Evolutionary conservation across 2,329 filamentous ascomycete species (phyloP), one percentile per base, ranked within the genome.

Genomic region (Verticillium nonalfalfae): DNA sequence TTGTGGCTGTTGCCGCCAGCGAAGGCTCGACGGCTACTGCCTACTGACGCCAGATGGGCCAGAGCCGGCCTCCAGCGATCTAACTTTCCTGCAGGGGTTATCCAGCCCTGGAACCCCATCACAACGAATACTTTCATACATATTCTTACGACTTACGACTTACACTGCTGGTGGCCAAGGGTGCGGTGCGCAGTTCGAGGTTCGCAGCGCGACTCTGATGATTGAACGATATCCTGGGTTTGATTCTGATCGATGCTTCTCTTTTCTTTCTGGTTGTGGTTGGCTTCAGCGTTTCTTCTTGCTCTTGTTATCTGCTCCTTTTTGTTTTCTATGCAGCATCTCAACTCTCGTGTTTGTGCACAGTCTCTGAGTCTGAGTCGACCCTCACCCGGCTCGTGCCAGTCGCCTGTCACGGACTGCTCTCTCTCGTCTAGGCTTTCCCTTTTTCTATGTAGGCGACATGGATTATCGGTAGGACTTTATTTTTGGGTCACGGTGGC

Each of bases 1-100:
- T 79, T 21, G 77, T 79, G 13, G 77, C 77, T 9, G 77, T 79
- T 40, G 77, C 77, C 7, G 79, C 77, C 0, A 76, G 76, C 52
- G 77, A 79, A 60, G 75, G 76, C 21, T 75, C 75, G 21, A 77
- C 76, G 1, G 76, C 77, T 1, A 71, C 76, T 1, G 76, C 76
- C 0, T 79, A 77, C 57, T 79, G 45, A 50, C 45, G 45, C 45
- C 45, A 50, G 45, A 50, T n/a, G 13, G 45, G 45, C 45, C 45
- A 7, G n/a, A n/a, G 3, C 18, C 18, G 45, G 45, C 45, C n/a
- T 50, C 45, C 45, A 21, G 45, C 45, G 21, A 9, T n/a, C 45
- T 10, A 4, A 6, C n/a, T 3, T 10, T 26, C n/a, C 21, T 2
- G 7, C 45, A 4, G 26, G 26, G 26, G 3, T 26, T 26, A 26